Evolutionary conservation across 129 eudicot genomes (phyloP), one percentile per base, ranked within the genome.

Genomic region (Chrysanthemum seticuspe): DNA sequence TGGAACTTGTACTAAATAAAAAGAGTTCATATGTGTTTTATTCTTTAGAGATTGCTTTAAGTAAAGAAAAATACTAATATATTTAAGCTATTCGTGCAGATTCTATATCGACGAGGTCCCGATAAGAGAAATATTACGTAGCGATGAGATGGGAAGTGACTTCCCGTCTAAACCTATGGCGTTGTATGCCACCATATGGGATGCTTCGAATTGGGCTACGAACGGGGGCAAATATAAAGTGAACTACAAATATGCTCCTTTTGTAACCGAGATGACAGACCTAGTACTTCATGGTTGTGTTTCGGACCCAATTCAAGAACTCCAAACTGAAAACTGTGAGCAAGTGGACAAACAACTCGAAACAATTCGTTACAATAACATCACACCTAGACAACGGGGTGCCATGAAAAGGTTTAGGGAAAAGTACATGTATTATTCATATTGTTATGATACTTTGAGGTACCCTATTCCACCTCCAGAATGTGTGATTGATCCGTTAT

Each of bases 161-260:
- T 94, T 78, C 76, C 98, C 98, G 13, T 86, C 97, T 0, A 94
- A 94, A 68, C 98, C 98, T 0, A 94, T 94, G 98, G 84, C 88
- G 0, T 51, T 94, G 50, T 94, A 94, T n/a, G 98, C 98, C 60
- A 94, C 98, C 47, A 94, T 94, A 36, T 94, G 98, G 98, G 98
- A 94, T 71, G 98, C 96, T 45, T 94, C 98, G 0, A 84, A 79
- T 62, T 94, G 98, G 98, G 98, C 98, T 10, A 94, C 98, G 0
- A 79, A 85, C 0, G 98, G 98, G 0, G 98, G 98, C 0, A 87
- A 80, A 79, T 86, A 94, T 70, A 87, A 76, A 53, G 96, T 85
- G 10, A 87, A 90, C 49, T 94, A 94, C 89, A 91, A 90, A 65
- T 89, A 84, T 6, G 97, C 96, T 53, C 98, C 98, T 49, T 94